Conservation (phyloP, 805 yeast species). For the Teunomyces lycoperdinae region DNA sequence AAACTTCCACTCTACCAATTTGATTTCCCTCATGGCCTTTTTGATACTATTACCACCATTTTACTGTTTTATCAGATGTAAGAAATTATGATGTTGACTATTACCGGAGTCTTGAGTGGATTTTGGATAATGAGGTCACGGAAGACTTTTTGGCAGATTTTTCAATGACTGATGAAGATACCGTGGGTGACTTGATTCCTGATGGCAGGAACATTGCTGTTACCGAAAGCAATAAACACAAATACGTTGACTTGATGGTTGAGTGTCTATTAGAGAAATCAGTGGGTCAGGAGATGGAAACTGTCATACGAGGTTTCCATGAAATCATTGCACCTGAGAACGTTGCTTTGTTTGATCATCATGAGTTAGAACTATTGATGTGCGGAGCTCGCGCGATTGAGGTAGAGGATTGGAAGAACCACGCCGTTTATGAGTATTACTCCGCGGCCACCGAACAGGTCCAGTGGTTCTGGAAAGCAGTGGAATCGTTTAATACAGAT, state of each 20-base stretch:
- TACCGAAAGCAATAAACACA: constrained; percentile 85
- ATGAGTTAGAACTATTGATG: constrained; percentile 86
- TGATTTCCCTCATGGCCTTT: background rate
- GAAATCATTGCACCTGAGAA: constrained; percentile 82
- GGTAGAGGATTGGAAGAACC: constrained; percentile 91
- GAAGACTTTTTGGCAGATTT: constrained; percentile 93
- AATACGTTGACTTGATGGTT: constrained; percentile 80
- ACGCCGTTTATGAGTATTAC: constrained; percentile 78
- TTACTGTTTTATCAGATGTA: constrained; percentile 52
- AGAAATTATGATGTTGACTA: constrained; percentile 90
- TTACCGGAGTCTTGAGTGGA: constrained; percentile 90
- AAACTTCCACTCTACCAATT: background rate
- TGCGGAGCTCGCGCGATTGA: constrained; percentile 96
- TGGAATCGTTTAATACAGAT: constrained; percentile 86
- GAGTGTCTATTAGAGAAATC: constrained; percentile 82
- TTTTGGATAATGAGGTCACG: constrained; percentile 93
- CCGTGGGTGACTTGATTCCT: constrained; percentile 75
- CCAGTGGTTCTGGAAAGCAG: constrained; percentile 98
- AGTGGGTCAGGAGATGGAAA: constrained; percentile 82
- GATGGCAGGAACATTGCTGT: constrained; percentile 82
- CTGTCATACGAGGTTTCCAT: constrained; percentile 82
- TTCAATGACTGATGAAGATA: constrained; percentile 87
- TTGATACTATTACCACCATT: background rate
- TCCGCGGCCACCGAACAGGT: constrained; percentile 80
- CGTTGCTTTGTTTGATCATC: constrained; percentile 87